Evolutionary conservation across 257 asterid genomes (phyloP), one percentile per base, ranked within the genome.

Genomic region (Nicotiana sylvestris): DNA sequence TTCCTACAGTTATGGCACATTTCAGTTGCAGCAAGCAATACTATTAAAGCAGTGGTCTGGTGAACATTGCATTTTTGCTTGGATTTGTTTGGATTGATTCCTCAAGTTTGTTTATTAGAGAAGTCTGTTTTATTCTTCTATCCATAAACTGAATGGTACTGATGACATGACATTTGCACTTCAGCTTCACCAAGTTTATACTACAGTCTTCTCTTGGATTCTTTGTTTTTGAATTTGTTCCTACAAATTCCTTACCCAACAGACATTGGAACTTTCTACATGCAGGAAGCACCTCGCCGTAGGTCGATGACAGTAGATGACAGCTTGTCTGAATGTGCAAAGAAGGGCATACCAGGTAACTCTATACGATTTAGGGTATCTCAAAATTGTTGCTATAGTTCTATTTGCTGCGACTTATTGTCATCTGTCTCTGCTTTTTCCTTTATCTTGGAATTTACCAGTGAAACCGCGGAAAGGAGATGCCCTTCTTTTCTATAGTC

Each of bases 381-480:
- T 76, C 61, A 81, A 46, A 39, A 53, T 64, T 29, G 61, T 60
- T 8, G 69, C 66, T 21, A 12, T 64, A 58, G 30, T 35, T 56
- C 21, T 35, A 5, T 33, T 9, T 70, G 33, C 83, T 84, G 17
- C n/a, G 37, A 18, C 68, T 62, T 58, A 60, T 84, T 43, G 53
- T 72, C 11, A 62, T 68, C 21, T 53, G 65, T 21, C 3, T 67
- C 33, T 84, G 15, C 46, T 56, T 49, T 25, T 18, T 35, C 5
- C 32, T 25, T 56, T 7, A 17, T 61, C 25, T 9, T 1, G 74
- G 65, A 65, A 68, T 68, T 17, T 86, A 17, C 9, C 89, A 95
- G 99, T 95, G 84, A 95, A 92, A 85, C 97, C 99, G 64, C 88
- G 92, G 81, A 93, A 92, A 89, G 99, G 99, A 70, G 98, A 95